Conservation (phyloP, 805 yeast genomes). For the Candida palmyrensis region DNA sequence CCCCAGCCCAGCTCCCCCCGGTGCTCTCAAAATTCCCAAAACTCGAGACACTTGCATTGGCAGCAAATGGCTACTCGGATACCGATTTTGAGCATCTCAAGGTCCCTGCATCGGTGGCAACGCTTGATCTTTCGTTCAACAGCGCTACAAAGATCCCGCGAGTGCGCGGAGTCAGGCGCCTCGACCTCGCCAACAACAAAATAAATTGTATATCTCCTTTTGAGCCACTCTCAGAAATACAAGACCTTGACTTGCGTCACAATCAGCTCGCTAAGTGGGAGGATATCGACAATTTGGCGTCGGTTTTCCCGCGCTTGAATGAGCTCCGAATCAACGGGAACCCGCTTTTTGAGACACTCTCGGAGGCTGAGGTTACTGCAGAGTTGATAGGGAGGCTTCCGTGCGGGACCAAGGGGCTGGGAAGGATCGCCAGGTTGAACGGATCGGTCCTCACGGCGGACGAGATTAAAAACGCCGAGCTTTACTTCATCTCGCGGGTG, state of each 20-base stretch:
- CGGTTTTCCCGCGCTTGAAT: conserved; percentile 28
- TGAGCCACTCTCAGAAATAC: background rate
- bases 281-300: conserved; percentile 33
- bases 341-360: conserved; percentile 37
- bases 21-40: conserved; percentile 32
- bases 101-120: conserved; percentile 6
- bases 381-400: conserved; percentile 43
- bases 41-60: conserved; percentile 25
- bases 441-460: conserved; percentile 46
- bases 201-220: conserved; percentile 6
- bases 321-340: conserved; percentile 49
- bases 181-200: conserved; percentile 5
- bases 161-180: conserved; percentile 3
- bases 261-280: conserved; percentile 46
- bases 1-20: conserved; percentile 9
- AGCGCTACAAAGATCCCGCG: conserved; percentile 26
- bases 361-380: conserved; percentile 27
- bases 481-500: conserved; percentile 57
- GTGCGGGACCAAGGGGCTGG: conserved; percentile 10
- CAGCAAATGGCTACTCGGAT: conserved; percentile 28
- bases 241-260: conserved; percentile 44
- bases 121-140: conserved; percentile 40
- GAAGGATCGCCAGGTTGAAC: conserved; percentile 36
- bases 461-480: conserved; percentile 61
- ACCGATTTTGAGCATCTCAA: conserved; percentile 9